phyloP scores from a whole-genome alignment of 345 rosid genomes.

The Hypericum perforatum region DNA sequence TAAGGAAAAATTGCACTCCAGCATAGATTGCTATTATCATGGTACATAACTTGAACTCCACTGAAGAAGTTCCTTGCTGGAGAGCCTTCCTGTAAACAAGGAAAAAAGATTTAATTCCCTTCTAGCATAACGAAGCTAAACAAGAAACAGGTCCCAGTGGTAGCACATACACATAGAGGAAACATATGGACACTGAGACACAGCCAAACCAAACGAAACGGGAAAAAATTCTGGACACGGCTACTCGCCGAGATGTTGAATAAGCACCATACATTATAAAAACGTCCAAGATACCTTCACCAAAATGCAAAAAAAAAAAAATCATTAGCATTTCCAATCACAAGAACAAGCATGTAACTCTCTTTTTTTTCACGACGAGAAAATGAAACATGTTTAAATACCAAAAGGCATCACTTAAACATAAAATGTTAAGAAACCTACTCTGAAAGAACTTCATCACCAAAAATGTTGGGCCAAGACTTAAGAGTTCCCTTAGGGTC shows the following conservation, averaged over 20 bases:
- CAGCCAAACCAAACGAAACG: conserved; percentile 74
- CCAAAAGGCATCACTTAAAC: background rate
- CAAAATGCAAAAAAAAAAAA: conserved; percentile 10
- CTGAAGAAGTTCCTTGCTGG: conserved; percentile 46
- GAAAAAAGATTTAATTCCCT: conserved; percentile 2
- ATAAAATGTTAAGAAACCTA: conserved; percentile 24
- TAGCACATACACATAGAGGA: conserved; percentile 80
- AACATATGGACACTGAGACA: conserved; percentile 66
- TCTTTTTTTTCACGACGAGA: too few relatives aligned
- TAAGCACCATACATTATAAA: conserved; percentile 97
- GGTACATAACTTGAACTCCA: conserved; percentile 52
- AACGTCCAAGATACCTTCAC: conserved; percentile 75
- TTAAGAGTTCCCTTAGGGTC: conserved; percentile 58
- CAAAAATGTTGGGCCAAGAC: conserved; percentile 92
- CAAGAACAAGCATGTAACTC: too few relatives aligned
- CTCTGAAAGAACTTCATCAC: conserved; percentile 91
- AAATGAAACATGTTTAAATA: too few relatives aligned
- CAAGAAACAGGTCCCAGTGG: conserved; percentile 4
- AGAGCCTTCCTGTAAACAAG: conserved; percentile 51
- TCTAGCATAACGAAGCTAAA: conserved; percentile 1
- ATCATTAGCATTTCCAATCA: too few relatives aligned
- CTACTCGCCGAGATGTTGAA: conserved; percentile 68
- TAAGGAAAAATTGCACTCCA: conserved; percentile 63
- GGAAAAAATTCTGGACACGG: conserved; percentile 73
- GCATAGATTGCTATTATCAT: conserved; percentile 72